Base-by-base conservation (phyloP, 1,284 basidiomycete species). In the Ustilago vetiveriae region DNA sequence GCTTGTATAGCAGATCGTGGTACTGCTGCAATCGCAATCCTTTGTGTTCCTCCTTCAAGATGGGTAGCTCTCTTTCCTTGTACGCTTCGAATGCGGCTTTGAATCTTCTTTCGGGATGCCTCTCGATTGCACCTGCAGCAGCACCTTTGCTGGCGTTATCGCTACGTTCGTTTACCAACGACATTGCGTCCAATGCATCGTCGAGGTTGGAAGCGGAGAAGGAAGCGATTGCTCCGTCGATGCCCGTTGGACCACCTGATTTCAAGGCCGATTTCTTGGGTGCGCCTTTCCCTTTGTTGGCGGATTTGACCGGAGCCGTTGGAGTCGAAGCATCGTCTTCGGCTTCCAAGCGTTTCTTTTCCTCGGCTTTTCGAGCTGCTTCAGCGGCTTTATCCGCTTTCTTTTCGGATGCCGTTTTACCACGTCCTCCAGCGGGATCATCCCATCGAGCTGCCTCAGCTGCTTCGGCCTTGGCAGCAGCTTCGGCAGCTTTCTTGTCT, bases 171-270 rank as follows among this genome's bases (percentile, higher is more conserved):
- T 88, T 95, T 11, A 95, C 92, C 3, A 95, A 86, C 58, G 91
- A 89, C 74, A 98, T 83, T 59, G 96, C 86, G 83, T 96, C 94
- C 43, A 98, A 83, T 9, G 92, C 93, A 80, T 94, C 91, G 80
- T 98, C 94, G 52, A 98, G 87, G 13, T 93, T 94, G 19, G 89
- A 90, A 6, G 94, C 95, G 11, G 87, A 83, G 82, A 88, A 92
- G 77, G 88, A 64, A 3, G 66, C 60, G 49, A 78, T 70, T 23
- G 72, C 76, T 11, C 59, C 57, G 49, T 75, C 71, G 36, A 81
- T 58, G 13, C 68, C 69, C 0, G 62, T 56, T 0, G 62, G 30
- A 2, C 47, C 64, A 22, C 56, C 56, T 1, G 66, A 55, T 39
- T 65, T 71, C 45, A 64, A 42, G 3, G 67, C 56, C 5, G 63